Percentiles rank a stretch among this genome's conserved stretches.
Conservation (phyloP, 305 asterid genomes). For the Caryopteris hybrid region DNA sequence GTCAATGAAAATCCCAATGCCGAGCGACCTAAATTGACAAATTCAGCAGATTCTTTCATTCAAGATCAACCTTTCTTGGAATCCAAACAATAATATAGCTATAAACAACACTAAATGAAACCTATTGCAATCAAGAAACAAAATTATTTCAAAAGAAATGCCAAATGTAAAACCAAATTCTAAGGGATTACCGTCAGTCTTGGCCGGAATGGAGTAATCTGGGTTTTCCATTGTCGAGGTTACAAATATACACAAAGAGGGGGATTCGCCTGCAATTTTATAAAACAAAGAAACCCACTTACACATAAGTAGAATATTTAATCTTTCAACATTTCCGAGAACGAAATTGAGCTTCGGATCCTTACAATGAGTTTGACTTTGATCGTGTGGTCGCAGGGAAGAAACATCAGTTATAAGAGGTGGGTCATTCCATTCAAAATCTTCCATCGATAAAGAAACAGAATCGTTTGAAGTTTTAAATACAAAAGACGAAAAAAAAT, state of each 20-base stretch:
- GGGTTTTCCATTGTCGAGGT: constrained; percentile 36
- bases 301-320: not conserved
- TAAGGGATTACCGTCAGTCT: constrained; percentile 46
- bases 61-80: constrained; percentile 11
- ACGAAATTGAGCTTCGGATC: constrained; percentile 15
- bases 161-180: not conserved
- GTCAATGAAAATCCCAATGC: constrained; percentile 63
- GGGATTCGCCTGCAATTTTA: constrained; percentile 38
- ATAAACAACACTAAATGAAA: not conserved
- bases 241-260: constrained; percentile 25
- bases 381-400: constrained; percentile 39
- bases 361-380: constrained; percentile 42
- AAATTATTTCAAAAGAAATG: not conserved
- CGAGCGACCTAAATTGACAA: constrained; percentile 42
- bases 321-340: not conserved
- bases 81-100: constrained; percentile 20
- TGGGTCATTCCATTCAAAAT: constrained; percentile 63
- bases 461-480: constrained; percentile 35
- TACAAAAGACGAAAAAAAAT: not conserved
- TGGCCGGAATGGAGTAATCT: constrained; percentile 35
- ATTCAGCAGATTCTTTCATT: not conserved
- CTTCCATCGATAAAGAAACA: constrained; percentile 50
- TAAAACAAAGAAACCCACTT: constrained; percentile 18
- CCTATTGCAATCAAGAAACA: constrained; percentile 11
- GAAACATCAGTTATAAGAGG: constrained; percentile 71